Percentiles rank a stretch among this genome's conserved stretches.
phyloP scores from a whole-genome alignment of 176 grass and related monocot genomes.

The Musa schizocarpa region DNA sequence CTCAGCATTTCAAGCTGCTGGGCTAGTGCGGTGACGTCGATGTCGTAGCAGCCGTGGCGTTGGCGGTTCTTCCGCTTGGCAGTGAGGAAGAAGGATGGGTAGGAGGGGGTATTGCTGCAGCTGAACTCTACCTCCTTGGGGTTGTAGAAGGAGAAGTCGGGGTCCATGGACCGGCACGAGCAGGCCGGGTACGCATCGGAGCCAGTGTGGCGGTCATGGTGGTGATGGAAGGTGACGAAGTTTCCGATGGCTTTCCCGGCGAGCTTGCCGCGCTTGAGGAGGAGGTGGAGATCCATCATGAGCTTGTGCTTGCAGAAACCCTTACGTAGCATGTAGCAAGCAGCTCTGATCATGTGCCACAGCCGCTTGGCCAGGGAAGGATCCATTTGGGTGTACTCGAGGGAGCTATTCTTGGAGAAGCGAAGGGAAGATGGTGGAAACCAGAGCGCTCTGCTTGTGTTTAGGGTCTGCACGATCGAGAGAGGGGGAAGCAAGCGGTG shows the following conservation, averaged over 20 bases:
- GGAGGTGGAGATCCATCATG: conserved; percentile 46
- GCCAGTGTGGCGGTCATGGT: not conserved
- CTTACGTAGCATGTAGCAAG: conserved; percentile 49
- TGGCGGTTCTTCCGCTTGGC: conserved; percentile 17
- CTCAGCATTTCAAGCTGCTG: conserved; percentile 52
- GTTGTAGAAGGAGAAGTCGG: conserved; percentile 32
- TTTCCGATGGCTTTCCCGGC: conserved; percentile 23
- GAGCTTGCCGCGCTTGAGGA: conserved; percentile 32
- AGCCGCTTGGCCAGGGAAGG: conserved; percentile 26
- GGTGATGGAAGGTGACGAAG: conserved; percentile 15
- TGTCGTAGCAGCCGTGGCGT: not conserved
- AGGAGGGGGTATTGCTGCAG: conserved; percentile 65
- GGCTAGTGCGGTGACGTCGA: conserved; percentile 22
- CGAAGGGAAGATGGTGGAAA: not conserved
- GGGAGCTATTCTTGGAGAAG: not conserved
- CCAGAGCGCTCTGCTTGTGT: not conserved
- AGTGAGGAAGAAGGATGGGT: conserved; percentile 19
- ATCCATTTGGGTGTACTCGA: not conserved
- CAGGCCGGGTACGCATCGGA: conserved; percentile 5
- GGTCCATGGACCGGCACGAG: conserved; percentile 64
- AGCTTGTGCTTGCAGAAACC: conserved; percentile 59
- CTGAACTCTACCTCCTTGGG: conserved; percentile 83
- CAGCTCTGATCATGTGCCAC: conserved; percentile 39
- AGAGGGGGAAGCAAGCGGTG: not conserved
- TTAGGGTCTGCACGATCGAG: not conserved